Evolutionary conservation across 2,329 filamentous ascomycete genomes (phyloP), one percentile per base, ranked within the genome.

Genomic region (Ophiostoma novo-ulmi): DNA sequence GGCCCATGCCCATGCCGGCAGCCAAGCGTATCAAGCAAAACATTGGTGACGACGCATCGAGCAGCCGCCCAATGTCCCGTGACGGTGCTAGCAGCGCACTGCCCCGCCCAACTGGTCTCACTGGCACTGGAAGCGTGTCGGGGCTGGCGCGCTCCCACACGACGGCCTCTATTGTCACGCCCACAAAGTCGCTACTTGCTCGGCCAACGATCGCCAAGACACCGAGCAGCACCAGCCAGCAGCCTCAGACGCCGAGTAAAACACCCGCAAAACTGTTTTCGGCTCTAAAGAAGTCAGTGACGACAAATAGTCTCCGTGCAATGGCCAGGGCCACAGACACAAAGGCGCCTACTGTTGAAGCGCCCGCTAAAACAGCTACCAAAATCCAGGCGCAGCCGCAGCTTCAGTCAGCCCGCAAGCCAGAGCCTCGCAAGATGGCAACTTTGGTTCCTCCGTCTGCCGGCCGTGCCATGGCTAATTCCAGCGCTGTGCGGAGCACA

Each of bases 141-240:
- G 55, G 77, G 20, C 76, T 83, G 31, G 74, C 79, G 67, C 82
- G 82, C 36, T 79, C 83, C 0, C 81, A 84, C 70, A 83, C 85
- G 73, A 80, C 83, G 72, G 82, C 83, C 73, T 88, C 83, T 72
- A 81, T 94, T 39, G 86, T 89, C 79, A 96, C 92, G 6, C 93
- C 93, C 0, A 95, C 91, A 10, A 93, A 92, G 78, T 83, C 92
- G 8, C 92, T 91, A 0, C 79, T 91, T 69, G 87, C 88, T 44
- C 88, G 89, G 63, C 80, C 85, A 66, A 80, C 84, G 70, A 88
- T 83, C 74, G 80, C 81, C 69, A 88, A 86, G 76, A 81, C 83
- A 8, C 80, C 85, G 0, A 66, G 70, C 0, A 64, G 85, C 36
- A 31, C n/a, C 4, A 20, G 26, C 38, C 26, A 67, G 14, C n/a